Evolutionary conservation across 208 protist genomes (phyloP).

Genomic region (Strigomonas galati): DNA sequence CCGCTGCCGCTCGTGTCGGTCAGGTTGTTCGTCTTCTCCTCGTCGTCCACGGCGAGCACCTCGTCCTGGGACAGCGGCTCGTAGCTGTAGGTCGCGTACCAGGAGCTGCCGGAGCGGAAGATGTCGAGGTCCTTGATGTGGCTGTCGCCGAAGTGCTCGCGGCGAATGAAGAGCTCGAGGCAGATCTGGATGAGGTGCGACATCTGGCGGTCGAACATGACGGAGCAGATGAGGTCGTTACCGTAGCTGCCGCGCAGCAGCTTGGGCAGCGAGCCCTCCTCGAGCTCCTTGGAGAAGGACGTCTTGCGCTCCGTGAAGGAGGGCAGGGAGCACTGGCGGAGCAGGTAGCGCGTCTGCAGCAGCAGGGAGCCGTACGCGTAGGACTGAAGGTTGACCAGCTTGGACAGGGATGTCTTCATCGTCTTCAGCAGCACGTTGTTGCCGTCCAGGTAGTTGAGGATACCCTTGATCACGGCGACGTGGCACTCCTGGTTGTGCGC

Average conservation of each 20-base stretch:
- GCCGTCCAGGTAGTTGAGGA: conserved; percentile 55
- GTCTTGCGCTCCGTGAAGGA: conserved; percentile 76
- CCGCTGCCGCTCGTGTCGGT: conserved; percentile 25
- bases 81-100: conserved; percentile 63
- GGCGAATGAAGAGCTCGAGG: conserved; percentile 73
- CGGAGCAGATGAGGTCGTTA: conserved; percentile 66
- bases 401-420: conserved; percentile 41
- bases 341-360: conserved; percentile 65
- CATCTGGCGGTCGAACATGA: conserved; percentile 76
- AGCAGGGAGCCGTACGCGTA: conserved; percentile 56
- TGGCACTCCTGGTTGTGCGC: conserved; percentile 74
- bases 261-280: conserved; percentile 40
- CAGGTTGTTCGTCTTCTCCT: conserved; percentile 1
- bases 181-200: conserved; percentile 68
- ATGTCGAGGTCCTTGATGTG: conserved; percentile 61
- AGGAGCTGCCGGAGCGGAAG: conserved; percentile 38
- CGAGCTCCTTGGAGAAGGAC: conserved; percentile 48
- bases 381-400: conserved; percentile 47
- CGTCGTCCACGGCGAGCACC: conserved; percentile 19
- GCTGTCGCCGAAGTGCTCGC: conserved; percentile 73
- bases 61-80: conserved; percentile 46
- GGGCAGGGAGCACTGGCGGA: conserved; percentile 66
- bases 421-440: conserved; percentile 68
- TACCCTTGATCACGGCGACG: conserved; percentile 52
- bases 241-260: conserved; percentile 61